Evolutionary conservation across 2,329 filamentous ascomycete species (phyloP).

Genomic region (Pseudogymnoascus sp.): DNA sequence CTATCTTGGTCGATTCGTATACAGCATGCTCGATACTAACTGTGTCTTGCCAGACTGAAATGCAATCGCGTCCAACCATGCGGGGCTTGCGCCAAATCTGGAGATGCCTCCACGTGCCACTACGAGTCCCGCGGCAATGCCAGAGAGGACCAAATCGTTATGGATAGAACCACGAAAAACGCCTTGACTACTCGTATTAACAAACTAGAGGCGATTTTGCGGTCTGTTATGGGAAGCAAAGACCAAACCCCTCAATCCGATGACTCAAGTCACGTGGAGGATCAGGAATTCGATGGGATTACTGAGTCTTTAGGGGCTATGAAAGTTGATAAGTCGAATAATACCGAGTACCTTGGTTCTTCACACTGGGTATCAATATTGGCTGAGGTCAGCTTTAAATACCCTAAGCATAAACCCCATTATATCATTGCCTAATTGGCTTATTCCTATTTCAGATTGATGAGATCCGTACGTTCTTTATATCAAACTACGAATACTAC

Average conservation of each 20-base stretch:
- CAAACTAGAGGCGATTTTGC: constrained; percentile 11
- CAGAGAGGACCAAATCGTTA: not conserved
- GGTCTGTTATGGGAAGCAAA: constrained; percentile 10
- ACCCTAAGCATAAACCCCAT: not conserved
- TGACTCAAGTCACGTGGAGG: not conserved
- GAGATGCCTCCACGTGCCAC: constrained; percentile 13
- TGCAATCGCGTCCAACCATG: constrained; percentile 12
- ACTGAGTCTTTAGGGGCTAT: constrained; percentile 11
- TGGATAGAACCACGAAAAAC: constrained; percentile 7
- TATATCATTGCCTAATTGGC: not conserved
- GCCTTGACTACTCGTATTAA: constrained; percentile 12
- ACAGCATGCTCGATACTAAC: not conserved
- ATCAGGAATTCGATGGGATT: constrained; percentile 8
- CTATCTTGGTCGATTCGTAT: not conserved
- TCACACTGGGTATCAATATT: constrained; percentile 14
- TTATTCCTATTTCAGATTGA: constrained; percentile 11
- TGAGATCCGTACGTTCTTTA: constrained; percentile 10
- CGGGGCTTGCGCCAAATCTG: constrained; percentile 13
- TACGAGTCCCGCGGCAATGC: constrained; percentile 3
- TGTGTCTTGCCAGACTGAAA: not conserved
- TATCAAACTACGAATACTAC: constrained; percentile 9
- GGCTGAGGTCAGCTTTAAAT: constrained; percentile 9
- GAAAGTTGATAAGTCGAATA: constrained; percentile 12
- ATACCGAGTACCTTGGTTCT: constrained; percentile 11
- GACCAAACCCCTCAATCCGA: not conserved